A percentile compares a stretch with the other conserved stretches of the same genome.
Conservation (phyloP, 768 basidiomycete genomes). For the Boletales sp. region DNA sequence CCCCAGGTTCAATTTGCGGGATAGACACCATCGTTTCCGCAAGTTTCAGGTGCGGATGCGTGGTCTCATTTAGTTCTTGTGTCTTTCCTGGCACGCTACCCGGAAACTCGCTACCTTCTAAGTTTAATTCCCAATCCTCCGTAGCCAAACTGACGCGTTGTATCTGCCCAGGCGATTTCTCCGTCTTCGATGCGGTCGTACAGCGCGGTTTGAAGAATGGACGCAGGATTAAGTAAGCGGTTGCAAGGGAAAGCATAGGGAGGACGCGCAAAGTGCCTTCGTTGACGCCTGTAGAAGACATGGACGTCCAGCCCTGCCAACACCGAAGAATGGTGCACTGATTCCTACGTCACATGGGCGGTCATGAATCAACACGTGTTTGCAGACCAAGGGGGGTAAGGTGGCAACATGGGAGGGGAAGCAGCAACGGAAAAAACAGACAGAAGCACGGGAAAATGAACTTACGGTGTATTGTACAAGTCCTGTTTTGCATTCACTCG, state of each 20-base stretch:
- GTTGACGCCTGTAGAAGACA: conserved; percentile 49
- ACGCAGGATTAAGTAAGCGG: conserved; percentile 60
- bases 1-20: conserved; percentile 57
- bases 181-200: background rate
- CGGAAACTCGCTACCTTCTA: conserved; percentile 49
- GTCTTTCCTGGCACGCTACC: conserved; percentile 51
- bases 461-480: conserved; percentile 55
- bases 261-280: conserved; percentile 67
- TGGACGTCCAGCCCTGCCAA: conserved; percentile 56
- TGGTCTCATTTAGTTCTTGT: conserved; percentile 51
- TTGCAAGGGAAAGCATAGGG: conserved; percentile 50
- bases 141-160: conserved; percentile 33
- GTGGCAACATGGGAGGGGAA: background rate
- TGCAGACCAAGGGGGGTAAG: background rate
- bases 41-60: conserved; percentile 63
- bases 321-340: conserved; percentile 54
- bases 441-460: background rate
- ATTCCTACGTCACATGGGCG: conserved; percentile 31
- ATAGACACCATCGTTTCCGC: conserved; percentile 54
- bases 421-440: background rate
- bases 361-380: background rate
- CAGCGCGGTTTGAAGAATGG: conserved; percentile 55
- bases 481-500: conserved; percentile 53
- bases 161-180: background rate
- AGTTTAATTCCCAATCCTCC: conserved; percentile 55